Percentiles rank a stretch among this genome's conserved stretches.
phyloP scores from a whole-genome alignment of 1,139 yeast species.

The Casaregolazyma suthepensis region DNA sequence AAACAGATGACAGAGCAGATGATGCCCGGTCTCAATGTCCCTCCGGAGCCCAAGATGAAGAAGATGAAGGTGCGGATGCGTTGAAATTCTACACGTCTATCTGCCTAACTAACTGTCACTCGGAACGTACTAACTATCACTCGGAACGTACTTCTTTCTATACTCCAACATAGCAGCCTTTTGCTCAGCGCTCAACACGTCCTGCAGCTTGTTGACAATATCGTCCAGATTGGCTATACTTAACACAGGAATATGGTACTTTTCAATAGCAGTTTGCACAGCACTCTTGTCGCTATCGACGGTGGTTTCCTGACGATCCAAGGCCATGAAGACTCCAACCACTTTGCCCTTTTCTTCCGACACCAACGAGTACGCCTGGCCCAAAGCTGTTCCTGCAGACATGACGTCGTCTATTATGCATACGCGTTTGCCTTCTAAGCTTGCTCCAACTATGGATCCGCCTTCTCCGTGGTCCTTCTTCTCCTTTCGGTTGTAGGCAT shows the following conservation, averaged over 20 bases:
- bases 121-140: constrained; percentile 21
- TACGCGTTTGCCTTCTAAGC: constrained; percentile 62
- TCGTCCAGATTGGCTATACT: constrained; percentile 74
- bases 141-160: constrained; percentile 27
- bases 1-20: constrained; percentile 35
- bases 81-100: too few relatives aligned
- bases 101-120: not conserved
- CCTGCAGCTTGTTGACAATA: constrained; percentile 56
- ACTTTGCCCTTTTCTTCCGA: constrained; percentile 62
- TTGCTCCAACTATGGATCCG: constrained; percentile 85
- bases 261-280: constrained; percentile 68
- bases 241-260: constrained; percentile 73
- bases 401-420: constrained; percentile 93
- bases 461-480: constrained; percentile 99
- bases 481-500: constrained; percentile 50
- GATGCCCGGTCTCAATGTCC: constrained; percentile 28
- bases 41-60: constrained; percentile 17
- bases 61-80: constrained; percentile 23
- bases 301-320: constrained; percentile 91
- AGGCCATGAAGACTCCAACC: constrained; percentile 81
- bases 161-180: constrained; percentile 32
- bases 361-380: constrained; percentile 85
- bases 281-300: constrained; percentile 65
- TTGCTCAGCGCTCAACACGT: constrained; percentile 41
- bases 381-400: constrained; percentile 98